Evolutionary conservation across 768 basidiomycete species (phyloP), one percentile per base, ranked within the genome.

Genomic region (Naganishia vishniacii): DNA sequence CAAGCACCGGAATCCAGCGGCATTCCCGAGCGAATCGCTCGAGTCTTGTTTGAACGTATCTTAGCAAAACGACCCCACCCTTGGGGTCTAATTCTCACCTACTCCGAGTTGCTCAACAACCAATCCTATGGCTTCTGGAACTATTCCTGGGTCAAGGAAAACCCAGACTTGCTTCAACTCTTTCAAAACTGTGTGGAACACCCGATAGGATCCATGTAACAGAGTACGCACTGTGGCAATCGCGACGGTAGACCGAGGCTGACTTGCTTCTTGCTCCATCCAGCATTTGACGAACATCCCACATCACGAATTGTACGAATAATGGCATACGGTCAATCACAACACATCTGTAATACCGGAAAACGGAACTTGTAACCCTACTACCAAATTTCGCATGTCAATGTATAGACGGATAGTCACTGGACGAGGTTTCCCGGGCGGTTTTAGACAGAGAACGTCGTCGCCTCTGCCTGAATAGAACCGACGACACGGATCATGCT

Each of bases 31-130:
- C 69, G 75, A 45, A 78, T 80, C 69, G 73, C 74, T 20, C 71
- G 79, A 67, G 89, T 95, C 40, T 83, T 99, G 37, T 81, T 98
- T 70, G 94, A 98, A 75, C 85, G 92, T 37, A 89, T 95, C 79
- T 84, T 98, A 65, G 91, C 91, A 34, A 87, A 90, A 74, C 86
- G 91, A 29, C 95, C 95, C 49, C 93, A 97, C 71, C 93, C 95
- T 28, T 97, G 92, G 91, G 93, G 94, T 64, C 85, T 91, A 28
- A 79, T 94, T 69, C 86, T 91, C 69, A 91, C 91, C 4, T 94
- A 95, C 79, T 91, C 94, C 71, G 90, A 94, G 78, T 79, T 95
- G 67, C 85, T 97, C 58, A 86, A 89, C 67, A 92, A 93, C 37
- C 70, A 73, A 61, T 68, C 64, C 34, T 75, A 75, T 37, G 72